Base-by-base conservation (phyloP, 306 rosid species). In the Pachyrhizus erosus region DNA sequence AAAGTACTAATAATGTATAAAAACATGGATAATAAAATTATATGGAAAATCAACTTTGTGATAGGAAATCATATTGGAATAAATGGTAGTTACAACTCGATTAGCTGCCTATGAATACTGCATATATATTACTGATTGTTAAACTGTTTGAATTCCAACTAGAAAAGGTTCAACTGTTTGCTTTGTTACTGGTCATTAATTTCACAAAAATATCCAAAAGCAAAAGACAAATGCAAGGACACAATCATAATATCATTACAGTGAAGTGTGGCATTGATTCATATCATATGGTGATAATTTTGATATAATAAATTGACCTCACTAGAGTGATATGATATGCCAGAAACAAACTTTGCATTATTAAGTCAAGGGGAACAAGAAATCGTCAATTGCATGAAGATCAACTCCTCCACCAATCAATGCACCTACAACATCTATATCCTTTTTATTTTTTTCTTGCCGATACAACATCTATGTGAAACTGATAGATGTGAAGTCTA, bases 301-400 rank as follows among this genome's bases (percentile, higher is more conserved):
- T 70, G 43, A 31, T 70, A 71, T 70, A 42, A 62, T 43, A 77
- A 71, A 39, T 17, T 62, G 77, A 76, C 83, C 67, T 23, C 20
- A 46, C 48, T 58, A 27, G 27, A 55, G 72, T 40, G 54, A 84
- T 48, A 77, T 45, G 70, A 4, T 17, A 48, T 48, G 9, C 68
- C 80, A 76, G n/a, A 51, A 75, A 81, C 83, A 65, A 77, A 34
- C 69, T 52, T 39, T 82, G 84, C 78, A 86, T 82, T 86, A 78
- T 86, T 78, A 73, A 78, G 65, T 21, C 2, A 39, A 46, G 9
- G 49, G 64, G 70, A 52, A 24, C n/a, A 11, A 24, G 24, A 43
- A 77, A 68, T 66, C 69, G n/a, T 77, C 43, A 70, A 54, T 69
- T 73, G 74, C 73, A 58, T 33, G 52, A 76, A 85, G 52, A 77